Conservation (phyloP, 2,329 filamentous ascomycete species). For the Fusarium verrucosum region DNA sequence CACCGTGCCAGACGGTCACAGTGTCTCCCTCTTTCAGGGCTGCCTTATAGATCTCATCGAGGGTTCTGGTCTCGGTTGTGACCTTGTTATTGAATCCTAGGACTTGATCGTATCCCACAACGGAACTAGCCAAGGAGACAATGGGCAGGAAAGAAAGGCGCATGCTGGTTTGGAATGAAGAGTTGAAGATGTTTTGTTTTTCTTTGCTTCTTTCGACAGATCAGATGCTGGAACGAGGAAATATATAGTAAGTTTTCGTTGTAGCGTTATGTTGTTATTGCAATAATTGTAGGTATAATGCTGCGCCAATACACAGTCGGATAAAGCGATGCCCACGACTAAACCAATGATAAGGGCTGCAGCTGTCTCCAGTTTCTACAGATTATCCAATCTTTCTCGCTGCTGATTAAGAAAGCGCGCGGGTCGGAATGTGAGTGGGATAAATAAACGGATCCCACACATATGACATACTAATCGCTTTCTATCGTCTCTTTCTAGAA, state of each 20-base stretch:
- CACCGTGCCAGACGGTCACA: constrained; percentile 59
- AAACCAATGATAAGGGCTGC: background rate
- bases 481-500: background rate
- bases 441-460: background rate
- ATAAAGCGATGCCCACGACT: background rate
- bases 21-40: constrained; percentile 58
- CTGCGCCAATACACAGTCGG: too few species aligned
- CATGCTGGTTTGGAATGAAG: constrained; percentile 2
- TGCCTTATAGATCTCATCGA: constrained; percentile 61
- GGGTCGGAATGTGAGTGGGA: constrained; percentile 2
- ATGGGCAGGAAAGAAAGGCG: constrained; percentile 3
- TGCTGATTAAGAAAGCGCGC: background rate
- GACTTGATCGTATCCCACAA: constrained; percentile 35
- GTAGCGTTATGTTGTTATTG: too few species aligned
- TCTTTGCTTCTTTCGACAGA: too few species aligned
- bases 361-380: background rate
- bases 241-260: background rate
- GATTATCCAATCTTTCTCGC: background rate
- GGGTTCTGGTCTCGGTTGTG: constrained; percentile 53
- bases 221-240: background rate
- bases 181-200: background rate
- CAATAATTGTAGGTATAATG: too few species aligned
- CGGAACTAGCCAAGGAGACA: constrained; percentile 14
- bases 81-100: constrained; percentile 34
- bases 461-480: background rate